A percentile compares a stretch with the other conserved stretches of the same genome.
Evolutionary conservation across 2,329 filamentous ascomycete genomes (phyloP).

Genomic region (Claviceps maximensis): DNA sequence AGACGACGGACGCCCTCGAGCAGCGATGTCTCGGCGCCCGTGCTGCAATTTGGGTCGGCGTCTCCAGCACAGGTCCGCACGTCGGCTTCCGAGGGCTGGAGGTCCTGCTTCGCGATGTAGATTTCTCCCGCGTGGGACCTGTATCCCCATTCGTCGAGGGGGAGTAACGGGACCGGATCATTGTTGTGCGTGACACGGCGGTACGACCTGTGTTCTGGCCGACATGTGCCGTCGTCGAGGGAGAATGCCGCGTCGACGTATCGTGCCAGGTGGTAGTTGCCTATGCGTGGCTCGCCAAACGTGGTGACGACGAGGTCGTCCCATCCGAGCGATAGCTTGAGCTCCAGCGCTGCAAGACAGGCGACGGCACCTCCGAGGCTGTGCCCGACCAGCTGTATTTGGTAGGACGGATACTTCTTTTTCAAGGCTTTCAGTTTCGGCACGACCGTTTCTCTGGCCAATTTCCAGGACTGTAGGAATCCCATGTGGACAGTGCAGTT

Average conservation of each 20-base stretch:
- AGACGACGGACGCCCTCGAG: constrained; percentile 15
- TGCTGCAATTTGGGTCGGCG: constrained; percentile 58
- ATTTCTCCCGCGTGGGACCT: constrained; percentile 75
- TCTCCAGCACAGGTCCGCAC: constrained; percentile 60
- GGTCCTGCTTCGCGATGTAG: constrained; percentile 58
- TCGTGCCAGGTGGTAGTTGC: constrained; percentile 41
- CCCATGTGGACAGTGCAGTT: constrained; percentile 92
- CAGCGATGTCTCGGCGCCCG: constrained; percentile 35
- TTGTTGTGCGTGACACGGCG: constrained; percentile 72
- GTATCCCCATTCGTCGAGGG: constrained; percentile 80
- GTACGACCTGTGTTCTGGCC: constrained; percentile 34
- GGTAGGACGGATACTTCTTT: constrained; percentile 52
- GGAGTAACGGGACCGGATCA: constrained; percentile 82
- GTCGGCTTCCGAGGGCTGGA: constrained; percentile 57
- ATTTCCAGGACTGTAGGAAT: constrained; percentile 74
- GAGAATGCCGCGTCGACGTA: constrained; percentile 43
- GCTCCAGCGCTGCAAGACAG: constrained; percentile 71
- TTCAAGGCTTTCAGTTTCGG: constrained; percentile 49
- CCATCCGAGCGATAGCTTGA: constrained; percentile 60
- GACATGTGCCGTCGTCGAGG: constrained; percentile 21
- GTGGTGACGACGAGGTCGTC: constrained; percentile 67
- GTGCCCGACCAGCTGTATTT: constrained; percentile 73
- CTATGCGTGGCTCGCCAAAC: constrained; percentile 72
- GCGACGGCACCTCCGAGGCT: constrained; percentile 88
- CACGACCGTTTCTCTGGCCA: constrained; percentile 57